phyloP scores from a whole-genome alignment of 1,284 basidiomycete genomes.

The Exobasidium cylindrosporum region DNA sequence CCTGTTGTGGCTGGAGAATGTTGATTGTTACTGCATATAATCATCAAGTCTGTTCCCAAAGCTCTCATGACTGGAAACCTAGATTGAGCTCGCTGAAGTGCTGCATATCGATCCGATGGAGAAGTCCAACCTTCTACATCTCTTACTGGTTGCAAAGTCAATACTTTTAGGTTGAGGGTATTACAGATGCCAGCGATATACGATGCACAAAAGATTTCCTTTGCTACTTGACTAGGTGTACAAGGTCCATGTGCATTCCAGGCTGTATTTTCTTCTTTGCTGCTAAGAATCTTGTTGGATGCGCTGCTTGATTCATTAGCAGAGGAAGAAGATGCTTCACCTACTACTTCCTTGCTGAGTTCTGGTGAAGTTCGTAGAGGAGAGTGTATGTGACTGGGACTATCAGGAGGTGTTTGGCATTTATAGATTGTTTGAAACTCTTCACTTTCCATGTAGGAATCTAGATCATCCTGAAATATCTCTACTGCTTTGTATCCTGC shows the following conservation, averaged over 20 bases:
- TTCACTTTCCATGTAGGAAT: constrained; percentile 40
- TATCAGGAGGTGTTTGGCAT: constrained; percentile 31
- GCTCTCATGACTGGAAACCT: constrained; percentile 42
- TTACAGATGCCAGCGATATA: constrained; percentile 39
- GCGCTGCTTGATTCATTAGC: constrained; percentile 26
- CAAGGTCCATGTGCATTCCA: constrained; percentile 35
- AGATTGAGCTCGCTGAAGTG: constrained; percentile 22
- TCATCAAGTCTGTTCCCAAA: constrained; percentile 39
- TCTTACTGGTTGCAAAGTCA: constrained; percentile 55
- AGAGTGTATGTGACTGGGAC: constrained; percentile 23
- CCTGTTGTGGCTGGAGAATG: constrained; percentile 37
- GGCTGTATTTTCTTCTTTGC: not conserved
- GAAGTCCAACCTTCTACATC: constrained; percentile 53
- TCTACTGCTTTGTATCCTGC: constrained; percentile 53
- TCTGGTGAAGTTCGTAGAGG: constrained; percentile 10
- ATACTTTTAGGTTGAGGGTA: constrained; percentile 41
- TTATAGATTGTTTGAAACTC: constrained; percentile 30
- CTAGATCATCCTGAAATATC: constrained; percentile 55
- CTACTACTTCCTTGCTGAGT: constrained; percentile 15
- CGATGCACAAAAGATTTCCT: constrained; percentile 42
- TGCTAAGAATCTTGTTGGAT: not conserved
- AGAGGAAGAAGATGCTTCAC: constrained; percentile 12
- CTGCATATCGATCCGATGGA: constrained; percentile 21
- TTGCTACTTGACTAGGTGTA: constrained; percentile 22
- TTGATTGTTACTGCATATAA: constrained; percentile 46